Evolutionary conservation across 306 rosid species (phyloP).

Genomic region (Trichosanthes truncata): DNA sequence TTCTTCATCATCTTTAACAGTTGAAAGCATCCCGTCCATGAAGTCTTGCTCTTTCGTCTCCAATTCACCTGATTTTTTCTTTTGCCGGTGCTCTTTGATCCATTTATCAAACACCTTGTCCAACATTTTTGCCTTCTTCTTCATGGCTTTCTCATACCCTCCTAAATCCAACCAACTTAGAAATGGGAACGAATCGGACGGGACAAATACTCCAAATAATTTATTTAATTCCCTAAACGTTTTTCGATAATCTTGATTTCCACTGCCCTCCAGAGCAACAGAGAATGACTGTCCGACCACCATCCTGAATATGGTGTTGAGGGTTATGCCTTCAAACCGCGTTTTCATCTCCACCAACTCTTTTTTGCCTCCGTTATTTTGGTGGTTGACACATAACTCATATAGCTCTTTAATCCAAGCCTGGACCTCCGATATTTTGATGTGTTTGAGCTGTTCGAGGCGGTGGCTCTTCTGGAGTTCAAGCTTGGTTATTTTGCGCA

Average conservation of each 20-base stretch:
- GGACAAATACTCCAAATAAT: conserved; percentile 39
- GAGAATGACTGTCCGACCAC: conserved; percentile 7
- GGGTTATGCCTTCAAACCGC: conserved; percentile 25
- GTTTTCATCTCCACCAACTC: conserved; percentile 16
- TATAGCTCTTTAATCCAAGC: neutral
- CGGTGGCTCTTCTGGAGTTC: conserved; percentile 46
- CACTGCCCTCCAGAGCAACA: neutral
- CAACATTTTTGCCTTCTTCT: neutral
- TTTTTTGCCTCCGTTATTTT: conserved; percentile 4
- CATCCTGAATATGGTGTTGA: conserved; percentile 36
- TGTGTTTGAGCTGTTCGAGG: conserved; percentile 36
- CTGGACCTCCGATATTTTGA: conserved; percentile 29
- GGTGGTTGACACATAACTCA: neutral
- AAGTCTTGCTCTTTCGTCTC: neutral
- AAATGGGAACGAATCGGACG: conserved; percentile 46
- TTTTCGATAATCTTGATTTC: conserved; percentile 31
- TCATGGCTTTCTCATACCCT: conserved; percentile 43
- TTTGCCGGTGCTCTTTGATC: neutral
- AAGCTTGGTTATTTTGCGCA: neutral
- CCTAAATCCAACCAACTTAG: conserved; percentile 40
- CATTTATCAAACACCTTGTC: neutral
- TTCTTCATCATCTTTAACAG: neutral
- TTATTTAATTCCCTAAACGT: conserved; percentile 36
- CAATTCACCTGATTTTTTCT: neutral
- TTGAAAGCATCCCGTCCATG: conserved; percentile 1